phyloP scores from a whole-genome alignment of 257 asterid species.

The Rauvolfia tetraphylla region DNA sequence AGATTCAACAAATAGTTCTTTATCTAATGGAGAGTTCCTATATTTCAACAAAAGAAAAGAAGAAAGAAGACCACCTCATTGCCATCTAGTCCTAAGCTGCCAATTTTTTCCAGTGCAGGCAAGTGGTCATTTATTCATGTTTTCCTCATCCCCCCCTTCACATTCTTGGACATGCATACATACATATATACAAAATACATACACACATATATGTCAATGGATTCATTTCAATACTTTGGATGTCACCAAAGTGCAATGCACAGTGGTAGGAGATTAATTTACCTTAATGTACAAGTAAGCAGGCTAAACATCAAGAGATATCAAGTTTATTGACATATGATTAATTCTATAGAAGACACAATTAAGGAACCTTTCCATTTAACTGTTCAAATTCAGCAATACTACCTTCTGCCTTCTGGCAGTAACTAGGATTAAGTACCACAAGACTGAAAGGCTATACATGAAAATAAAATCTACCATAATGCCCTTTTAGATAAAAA shows the following conservation, averaged over 20 bases:
- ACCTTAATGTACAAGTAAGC: neutral
- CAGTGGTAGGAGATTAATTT: neutral
- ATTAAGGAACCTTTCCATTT: neutral
- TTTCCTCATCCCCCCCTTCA: neutral
- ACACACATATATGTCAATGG: no score
- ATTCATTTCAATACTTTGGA: neutral
- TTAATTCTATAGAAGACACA: neutral
- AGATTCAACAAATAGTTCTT: neutral
- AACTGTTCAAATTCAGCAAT: neutral
- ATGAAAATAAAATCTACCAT: neutral
- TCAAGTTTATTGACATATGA: neutral
- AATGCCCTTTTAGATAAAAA: neutral
- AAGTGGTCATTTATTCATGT: neutral
- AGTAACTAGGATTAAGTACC: neutral
- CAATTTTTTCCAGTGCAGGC: neutral
- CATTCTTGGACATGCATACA: no score
- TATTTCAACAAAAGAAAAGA: neutral
- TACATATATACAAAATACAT: no score
- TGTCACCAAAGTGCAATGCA: neutral
- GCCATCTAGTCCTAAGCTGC: neutral
- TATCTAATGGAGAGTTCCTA: neutral
- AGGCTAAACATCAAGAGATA: neutral
- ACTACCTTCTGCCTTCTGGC: neutral
- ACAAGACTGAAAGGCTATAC: neutral
- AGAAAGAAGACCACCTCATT: no score